Conservation (phyloP, 371 early-diverging fungal species). For the Phascolomyces articulosus region DNA sequence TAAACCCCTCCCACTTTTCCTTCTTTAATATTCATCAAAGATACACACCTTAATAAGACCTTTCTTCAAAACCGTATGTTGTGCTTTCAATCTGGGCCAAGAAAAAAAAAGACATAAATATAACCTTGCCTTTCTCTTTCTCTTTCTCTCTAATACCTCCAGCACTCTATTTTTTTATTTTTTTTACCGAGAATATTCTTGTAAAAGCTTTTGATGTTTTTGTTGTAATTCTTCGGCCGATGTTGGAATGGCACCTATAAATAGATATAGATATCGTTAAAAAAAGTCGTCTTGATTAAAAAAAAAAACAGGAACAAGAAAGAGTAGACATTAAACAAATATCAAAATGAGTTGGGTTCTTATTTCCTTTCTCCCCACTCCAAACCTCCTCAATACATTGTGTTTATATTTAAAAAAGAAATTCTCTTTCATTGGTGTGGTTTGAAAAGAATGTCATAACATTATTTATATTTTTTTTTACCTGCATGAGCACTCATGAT, state of each 20-base stretch:
- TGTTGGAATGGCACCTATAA: slow-evolving; percentile 43
- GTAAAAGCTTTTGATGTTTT: slow-evolving; percentile 61
- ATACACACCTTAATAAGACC: slow-evolving; percentile 60
- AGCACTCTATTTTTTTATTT: background rate
- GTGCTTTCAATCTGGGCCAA: slow-evolving; percentile 55
- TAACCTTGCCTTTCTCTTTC: background rate
- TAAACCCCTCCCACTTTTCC: background rate
- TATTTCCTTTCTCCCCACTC: no score
- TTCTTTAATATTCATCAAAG: background rate
- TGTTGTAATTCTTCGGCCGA: slow-evolving; percentile 65
- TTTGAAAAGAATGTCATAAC: no score
- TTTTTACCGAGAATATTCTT: slow-evolving; percentile 62
- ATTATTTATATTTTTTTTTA: background rate
- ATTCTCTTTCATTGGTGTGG: background rate
- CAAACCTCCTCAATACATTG: no score
- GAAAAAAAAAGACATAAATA: background rate
- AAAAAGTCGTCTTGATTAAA: background rate
- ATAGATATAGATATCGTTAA: no score
- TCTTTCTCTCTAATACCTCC: no score
- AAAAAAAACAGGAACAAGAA: no score
- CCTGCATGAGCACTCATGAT: background rate
- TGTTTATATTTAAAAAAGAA: background rate
- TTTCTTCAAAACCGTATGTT: slow-evolving; percentile 65
- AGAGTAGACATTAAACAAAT: no score
- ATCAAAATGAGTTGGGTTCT: no score